These are phyloP conservation scores for Leccinum incarnatum DNA, from an alignment of 768 basidiomycete genomes.

Conservation along the genomic window DNA sequence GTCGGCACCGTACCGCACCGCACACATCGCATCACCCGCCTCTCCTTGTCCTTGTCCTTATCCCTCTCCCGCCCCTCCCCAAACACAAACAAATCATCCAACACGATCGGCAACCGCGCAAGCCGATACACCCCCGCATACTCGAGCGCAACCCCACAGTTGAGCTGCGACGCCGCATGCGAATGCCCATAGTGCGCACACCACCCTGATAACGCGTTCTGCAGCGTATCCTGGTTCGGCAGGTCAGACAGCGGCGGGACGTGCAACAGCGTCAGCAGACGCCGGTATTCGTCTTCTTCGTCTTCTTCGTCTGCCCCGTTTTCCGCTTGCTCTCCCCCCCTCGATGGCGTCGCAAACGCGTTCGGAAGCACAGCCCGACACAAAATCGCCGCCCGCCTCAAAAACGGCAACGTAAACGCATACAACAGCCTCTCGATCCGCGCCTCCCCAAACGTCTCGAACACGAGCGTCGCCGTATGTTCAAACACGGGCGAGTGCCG, in stretches of 20 bases:
- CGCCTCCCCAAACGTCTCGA: conserved; percentile 79
- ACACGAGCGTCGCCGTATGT: conserved; percentile 75
- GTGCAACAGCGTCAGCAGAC: conserved; percentile 69
- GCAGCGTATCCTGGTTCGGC: conserved; percentile 81
- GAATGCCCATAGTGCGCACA: conserved; percentile 85
- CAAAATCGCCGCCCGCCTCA: conserved; percentile 83
- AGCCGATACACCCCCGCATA: conserved; percentile 83
- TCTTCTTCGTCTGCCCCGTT: conserved; percentile 15
- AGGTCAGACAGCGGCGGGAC: conserved; percentile 80
- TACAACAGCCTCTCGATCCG: conserved; percentile 85
- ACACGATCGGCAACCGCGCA: conserved; percentile 71
- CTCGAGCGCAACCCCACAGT: conserved; percentile 78
- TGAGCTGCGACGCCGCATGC: conserved; percentile 73
- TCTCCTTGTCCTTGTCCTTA: not conserved
- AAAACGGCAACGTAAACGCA: conserved; percentile 86
- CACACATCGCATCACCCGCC: conserved; percentile 57
- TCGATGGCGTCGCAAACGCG: conserved; percentile 49
- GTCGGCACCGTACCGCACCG: conserved; percentile 76
- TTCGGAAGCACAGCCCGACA: conserved; percentile 71
- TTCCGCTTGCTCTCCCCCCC: too few relatives aligned
- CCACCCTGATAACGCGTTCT: conserved; percentile 88
- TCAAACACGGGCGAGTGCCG: conserved; percentile 87
- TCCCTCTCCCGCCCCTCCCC: conserved; percentile 43
- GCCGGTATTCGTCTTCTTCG: conserved; percentile 69
- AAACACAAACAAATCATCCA: conserved; percentile 87